Base-by-base conservation (phyloP, 192 early-diverging fungal genomes). In the Polychytrium aggregatum region DNA sequence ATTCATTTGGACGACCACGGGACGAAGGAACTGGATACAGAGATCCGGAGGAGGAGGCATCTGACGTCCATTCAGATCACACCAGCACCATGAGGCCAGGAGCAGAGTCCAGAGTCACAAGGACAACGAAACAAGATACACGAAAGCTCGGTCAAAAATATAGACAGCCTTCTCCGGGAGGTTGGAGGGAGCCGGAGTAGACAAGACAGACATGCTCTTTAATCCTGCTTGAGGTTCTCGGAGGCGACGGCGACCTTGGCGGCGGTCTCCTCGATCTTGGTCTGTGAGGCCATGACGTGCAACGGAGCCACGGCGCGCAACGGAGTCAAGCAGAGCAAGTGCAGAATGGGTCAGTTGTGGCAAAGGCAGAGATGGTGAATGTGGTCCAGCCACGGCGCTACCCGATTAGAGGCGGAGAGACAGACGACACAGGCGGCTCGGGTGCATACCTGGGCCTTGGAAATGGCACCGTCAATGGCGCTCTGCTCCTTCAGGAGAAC, bases 401-500 rank as follows among this genome's bases (percentile, higher is more conserved):
- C 10, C 7, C 13, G 9, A 43, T 22, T 17, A 18, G 7, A 7
- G 22, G 16, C 17, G 7, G 17, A 8, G 7, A 11, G 41, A 22
- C 22, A 18, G 14, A 43, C 17, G 41, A 43, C n/a, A 43, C 7
- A 22, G 22, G 41, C 14, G 41, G 22, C n/a, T 11, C 10, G 22
- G 14, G 45, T 16, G 16, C 53, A 6, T 44, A 65, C 63, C 58
- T 56, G 52, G 18, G 70, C 33, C 50, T 70, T 70, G 24, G 50
- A 35, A 48, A 74, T 53, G 34, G 48, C 41, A 38, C 41, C 53
- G 46, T 77, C 74, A 37, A 77, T 66, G 30, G 58, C 33, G 41
- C 30, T 40, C 57, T 73, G 46, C 40, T 71, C 50, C 31, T 67
- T 65, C 11, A 82, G 45, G 41, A 93, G 69, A 55, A 83, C 71